These are phyloP conservation scores for Telopea speciosissima DNA, from an alignment of 177 flowering plant species.

Conservation along the genomic window DNA sequence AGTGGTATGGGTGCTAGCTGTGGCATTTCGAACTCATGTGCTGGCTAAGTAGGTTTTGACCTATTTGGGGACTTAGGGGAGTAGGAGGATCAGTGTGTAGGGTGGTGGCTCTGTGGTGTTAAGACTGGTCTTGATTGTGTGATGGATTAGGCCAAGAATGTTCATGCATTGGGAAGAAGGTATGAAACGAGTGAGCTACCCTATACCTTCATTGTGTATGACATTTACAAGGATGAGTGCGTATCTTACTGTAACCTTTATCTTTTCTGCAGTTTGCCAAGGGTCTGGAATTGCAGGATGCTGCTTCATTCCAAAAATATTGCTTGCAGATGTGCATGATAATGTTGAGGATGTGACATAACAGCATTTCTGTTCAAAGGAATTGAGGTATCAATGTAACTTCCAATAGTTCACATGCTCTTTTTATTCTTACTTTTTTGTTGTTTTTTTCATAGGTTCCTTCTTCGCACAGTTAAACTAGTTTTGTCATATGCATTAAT, in stretches of 20 bases:
- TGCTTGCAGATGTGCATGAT: background rate
- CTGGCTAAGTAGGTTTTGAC: background rate
- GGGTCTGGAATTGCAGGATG: background rate
- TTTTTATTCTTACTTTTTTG: background rate
- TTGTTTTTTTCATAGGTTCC: too few relatives aligned
- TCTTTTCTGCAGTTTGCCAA: background rate
- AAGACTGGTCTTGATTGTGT: too few relatives aligned
- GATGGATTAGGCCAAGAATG: background rate
- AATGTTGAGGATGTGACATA: background rate
- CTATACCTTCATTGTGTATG: background rate
- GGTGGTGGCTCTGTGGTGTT: too few relatives aligned
- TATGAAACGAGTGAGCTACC: background rate
- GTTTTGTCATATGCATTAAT: too few relatives aligned
- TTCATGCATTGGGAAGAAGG: background rate
- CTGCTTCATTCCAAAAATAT: background rate
- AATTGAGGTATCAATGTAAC: background rate
- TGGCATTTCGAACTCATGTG: background rate
- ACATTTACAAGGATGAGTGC: background rate
- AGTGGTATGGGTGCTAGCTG: background rate
- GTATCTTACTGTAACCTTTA: background rate
- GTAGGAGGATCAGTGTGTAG: too few relatives aligned
- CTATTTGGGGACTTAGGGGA: too few relatives aligned
- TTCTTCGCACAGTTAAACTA: too few relatives aligned
- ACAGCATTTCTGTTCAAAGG: constrained; percentile 1
- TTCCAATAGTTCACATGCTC: background rate